A percentile compares a stretch with the other conserved stretches of the same genome.
Conservation (phyloP, 805 yeast species). For the Deakozyma indianensis region DNA sequence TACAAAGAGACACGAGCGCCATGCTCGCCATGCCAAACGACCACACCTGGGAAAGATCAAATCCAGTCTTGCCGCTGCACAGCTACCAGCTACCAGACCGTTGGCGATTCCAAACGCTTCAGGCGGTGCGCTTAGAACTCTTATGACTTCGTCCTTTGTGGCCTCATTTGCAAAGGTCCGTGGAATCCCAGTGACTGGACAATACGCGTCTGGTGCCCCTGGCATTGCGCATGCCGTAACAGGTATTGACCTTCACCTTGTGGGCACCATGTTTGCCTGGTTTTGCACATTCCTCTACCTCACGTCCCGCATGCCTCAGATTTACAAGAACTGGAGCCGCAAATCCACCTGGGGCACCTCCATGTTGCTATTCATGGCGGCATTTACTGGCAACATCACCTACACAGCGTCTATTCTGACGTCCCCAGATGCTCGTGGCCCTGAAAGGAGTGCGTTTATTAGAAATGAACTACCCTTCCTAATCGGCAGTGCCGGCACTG, state of each 20-base stretch:
- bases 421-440: conserved; percentile 30
- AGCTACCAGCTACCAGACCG: background rate
- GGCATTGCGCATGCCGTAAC: background rate
- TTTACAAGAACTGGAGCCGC: conserved; percentile 57
- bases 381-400: conserved; percentile 61
- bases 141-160: conserved; percentile 17
- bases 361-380: conserved; percentile 63
- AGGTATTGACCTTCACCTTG: background rate
- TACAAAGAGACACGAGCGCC: conserved; percentile 14
- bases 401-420: conserved; percentile 67
- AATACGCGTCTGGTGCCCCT: background rate
- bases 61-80: background rate
- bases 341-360: conserved; percentile 83
- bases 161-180: conserved; percentile 20
- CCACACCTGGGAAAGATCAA: background rate
- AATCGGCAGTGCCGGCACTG: conserved; percentile 76
- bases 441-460: conserved; percentile 33
- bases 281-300: conserved; percentile 61
- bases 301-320: conserved; percentile 72
- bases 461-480: conserved; percentile 66
- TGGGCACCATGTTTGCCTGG: conserved; percentile 55
- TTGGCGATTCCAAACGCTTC: conserved; percentile 3
- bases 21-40: background rate
- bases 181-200: background rate
- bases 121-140: conserved; percentile 4